Percentiles rank a stretch among this genome's conserved stretches.
phyloP scores from a whole-genome alignment of 108 stramenopile genomes.

The Fragilaria crotonensis region DNA sequence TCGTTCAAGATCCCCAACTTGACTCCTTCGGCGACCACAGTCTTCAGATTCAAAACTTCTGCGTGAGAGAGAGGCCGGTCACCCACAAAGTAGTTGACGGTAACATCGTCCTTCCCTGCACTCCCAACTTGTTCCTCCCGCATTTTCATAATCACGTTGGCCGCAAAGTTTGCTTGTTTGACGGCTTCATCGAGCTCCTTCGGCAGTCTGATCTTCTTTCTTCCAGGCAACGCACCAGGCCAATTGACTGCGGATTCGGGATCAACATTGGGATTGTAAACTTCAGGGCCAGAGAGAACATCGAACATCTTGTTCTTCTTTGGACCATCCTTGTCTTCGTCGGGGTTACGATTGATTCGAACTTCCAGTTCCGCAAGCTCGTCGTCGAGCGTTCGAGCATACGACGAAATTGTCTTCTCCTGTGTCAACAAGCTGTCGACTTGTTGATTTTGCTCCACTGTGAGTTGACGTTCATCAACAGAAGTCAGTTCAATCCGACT shows the following conservation, averaged over 20 bases:
- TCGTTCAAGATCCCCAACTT: constrained; percentile 66
- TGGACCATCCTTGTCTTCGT: constrained; percentile 52
- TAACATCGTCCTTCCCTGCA: constrained; percentile 12
- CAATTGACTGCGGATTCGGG: constrained; percentile 73
- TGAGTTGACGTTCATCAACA: constrained; percentile 1
- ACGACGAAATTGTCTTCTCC: constrained; percentile 59
- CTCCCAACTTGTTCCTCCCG: constrained; percentile 31
- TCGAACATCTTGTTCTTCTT: constrained; percentile 60
- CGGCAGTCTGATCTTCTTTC: constrained; percentile 48
- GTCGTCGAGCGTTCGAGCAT: constrained; percentile 68
- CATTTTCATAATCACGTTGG: constrained; percentile 49
- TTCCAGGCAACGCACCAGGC: constrained; percentile 71
- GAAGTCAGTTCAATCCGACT: constrained; percentile 24
- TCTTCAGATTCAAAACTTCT: constrained; percentile 52
- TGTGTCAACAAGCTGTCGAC: constrained; percentile 56
- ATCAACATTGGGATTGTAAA: constrained; percentile 79
- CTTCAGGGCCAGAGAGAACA: constrained; percentile 77
- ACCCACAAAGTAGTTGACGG: constrained; percentile 46
- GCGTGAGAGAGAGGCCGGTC: constrained; percentile 39
- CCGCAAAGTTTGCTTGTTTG: constrained; percentile 73
- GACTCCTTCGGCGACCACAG: constrained; percentile 52
- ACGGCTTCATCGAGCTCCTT: constrained; percentile 58
- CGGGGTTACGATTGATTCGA: constrained; percentile 48
- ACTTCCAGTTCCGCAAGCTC: constrained; percentile 74
- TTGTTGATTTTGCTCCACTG: constrained; percentile 30